Evolutionary conservation across 495 filamentous ascomycete genomes (phyloP).

Genomic region (Neurospora sp.): DNA sequence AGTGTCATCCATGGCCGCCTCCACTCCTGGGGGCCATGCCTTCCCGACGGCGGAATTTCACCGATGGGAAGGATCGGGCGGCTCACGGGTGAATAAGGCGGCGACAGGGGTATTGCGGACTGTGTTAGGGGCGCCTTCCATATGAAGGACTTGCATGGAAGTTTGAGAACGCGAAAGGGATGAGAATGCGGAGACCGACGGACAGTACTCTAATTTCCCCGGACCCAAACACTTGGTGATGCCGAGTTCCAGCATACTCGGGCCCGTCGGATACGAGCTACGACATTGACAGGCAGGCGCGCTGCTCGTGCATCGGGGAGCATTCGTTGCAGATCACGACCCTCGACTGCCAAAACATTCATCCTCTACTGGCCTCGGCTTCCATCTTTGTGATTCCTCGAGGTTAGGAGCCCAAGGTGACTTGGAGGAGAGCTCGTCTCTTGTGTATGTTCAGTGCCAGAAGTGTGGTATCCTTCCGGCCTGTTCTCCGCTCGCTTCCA

Average conservation of each 20-base stretch:
- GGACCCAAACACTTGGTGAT: background rate
- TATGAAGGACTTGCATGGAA: constrained; percentile 10
- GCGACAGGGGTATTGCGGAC: background rate
- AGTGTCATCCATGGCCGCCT: background rate
- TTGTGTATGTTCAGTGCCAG: too few relatives aligned
- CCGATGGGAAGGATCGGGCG: constrained; percentile 18
- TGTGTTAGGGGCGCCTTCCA: constrained; percentile 11
- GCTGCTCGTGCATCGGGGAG: background rate
- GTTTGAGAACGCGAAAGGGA: constrained; percentile 12
- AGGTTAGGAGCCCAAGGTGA: background rate
- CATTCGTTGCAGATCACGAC: background rate
- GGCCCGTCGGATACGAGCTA: background rate
- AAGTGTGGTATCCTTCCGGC: background rate
- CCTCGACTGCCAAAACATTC: background rate
- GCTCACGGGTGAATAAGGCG: constrained; percentile 14
- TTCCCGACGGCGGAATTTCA: constrained; percentile 14
- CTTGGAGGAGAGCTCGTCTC: background rate
- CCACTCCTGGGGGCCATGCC: background rate
- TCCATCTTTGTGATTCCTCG: background rate
- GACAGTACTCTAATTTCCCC: background rate
- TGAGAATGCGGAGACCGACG: background rate
- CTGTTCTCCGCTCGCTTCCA: background rate
- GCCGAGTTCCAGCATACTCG: background rate
- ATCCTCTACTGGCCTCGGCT: background rate
- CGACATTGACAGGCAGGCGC: background rate